Evolutionary conservation across 768 basidiomycete genomes (phyloP), one percentile per base, ranked within the genome.

Genomic region (Russula sp.): DNA sequence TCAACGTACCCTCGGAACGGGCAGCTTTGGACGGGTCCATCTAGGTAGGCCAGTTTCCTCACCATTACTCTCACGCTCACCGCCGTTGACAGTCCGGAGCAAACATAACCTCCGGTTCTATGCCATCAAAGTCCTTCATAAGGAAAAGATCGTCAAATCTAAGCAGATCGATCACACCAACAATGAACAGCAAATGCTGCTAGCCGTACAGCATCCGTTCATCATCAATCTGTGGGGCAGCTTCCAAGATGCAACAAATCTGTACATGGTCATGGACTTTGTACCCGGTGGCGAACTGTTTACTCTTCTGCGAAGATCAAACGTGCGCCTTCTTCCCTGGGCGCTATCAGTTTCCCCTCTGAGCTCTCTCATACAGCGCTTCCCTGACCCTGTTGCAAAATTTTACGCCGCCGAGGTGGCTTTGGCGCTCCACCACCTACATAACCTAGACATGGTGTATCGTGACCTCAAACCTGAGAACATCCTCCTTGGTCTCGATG

Each of bases 231-330:
- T 98, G 5, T 98, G 94, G 94, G 95, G 95, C 38, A 84, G 86
- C 4, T 95, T 95, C 72, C 97, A 98, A 70, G 97, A 98, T 70
- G 73, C 84, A 38, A 75, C 88, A 20, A 98, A 98, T 73, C 80
- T 98, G 14, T 99, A 98, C 78, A 96, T 99, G 92, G 88, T 98
- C 58, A 90, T 98, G 85, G 95, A 87, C 77, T 98, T 91, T 73
- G 93, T 93, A 3, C 91, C 94, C 5, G 97, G 97, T 8, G 97
- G 97, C 16, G 97, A 99, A 72, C 81, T 99, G 6, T 99, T 98
- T 73, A 94, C 93, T 14, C 83, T 98, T 57, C 75, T 98, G 64
- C 83, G 95, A 66, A 82, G 93, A 75, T 93, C 92, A 52, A 92
- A 90, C 71, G 93, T 93, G 47, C 66, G 85, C 77, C 13, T 54